Base-by-base conservation (phyloP, 148 eudicot species). In the Camellia granthamiana region DNA sequence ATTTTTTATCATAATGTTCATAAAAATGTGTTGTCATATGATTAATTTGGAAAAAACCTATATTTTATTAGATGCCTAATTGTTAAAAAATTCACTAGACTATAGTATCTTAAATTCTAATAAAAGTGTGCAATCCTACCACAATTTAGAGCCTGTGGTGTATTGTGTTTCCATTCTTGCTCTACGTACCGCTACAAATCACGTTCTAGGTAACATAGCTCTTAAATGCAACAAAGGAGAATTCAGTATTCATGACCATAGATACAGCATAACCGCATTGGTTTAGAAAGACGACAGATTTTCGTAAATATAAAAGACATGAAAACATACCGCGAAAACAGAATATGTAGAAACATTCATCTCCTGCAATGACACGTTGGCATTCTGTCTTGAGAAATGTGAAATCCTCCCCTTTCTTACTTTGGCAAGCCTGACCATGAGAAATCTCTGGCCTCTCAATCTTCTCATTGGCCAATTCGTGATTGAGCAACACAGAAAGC, bases 401-500 rank as follows among this genome's bases (percentile, higher is more conserved):
- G 69, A 90, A 92, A 73, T 97, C 99, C 80, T 97, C 99, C 68
- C 98, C 99, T 84, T 97, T 97, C 81, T 94, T 97, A 82, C 93
- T 91, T 84, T 97, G 99, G 76, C 75, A 85, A 19, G 90, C 90
- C 83, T 92, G 94, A 74, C 98, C 99, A 82, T 88, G 88, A 10
- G 49, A 78, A 74, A 91, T 80, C 76, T 91, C 95, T 0, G 98
- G 95, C 78, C 85, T 91, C 54, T 97, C 99, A 47, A 89, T 81
- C 83, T 88, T 94, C 88, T 97, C 99, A 70, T 86, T 92, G 14
- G 91, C 91, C 80, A 91, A 82, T 73, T 97, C 99, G 2, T 97
- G 90, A 75, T 91, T 91, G 67, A 97, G 84, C 81, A 97, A 88
- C 79, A 92, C 94, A 13, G 97, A 92, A 77, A 97, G 90, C 15